These are phyloP conservation scores for Colletotrichum tanaceti DNA, from an alignment of 2,329 filamentous ascomycete species.

Conservation along the genomic window DNA sequence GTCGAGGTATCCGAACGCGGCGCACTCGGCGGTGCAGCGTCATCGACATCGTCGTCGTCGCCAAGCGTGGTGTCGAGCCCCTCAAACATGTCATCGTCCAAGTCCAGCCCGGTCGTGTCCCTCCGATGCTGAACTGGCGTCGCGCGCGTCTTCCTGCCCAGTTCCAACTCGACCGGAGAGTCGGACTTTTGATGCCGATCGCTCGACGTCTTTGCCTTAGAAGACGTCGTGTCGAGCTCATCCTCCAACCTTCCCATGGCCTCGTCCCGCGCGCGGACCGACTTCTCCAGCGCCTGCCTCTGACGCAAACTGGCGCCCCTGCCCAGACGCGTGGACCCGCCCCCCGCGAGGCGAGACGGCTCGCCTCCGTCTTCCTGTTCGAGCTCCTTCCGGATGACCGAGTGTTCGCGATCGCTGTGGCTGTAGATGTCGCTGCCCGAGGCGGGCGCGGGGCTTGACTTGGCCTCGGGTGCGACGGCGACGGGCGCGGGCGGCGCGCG, in stretches of 20 bases:
- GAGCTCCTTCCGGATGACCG: slow-evolving; percentile 44
- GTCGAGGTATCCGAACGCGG: slow-evolving; percentile 59
- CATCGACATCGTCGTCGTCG: slow-evolving; percentile 55
- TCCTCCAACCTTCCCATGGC: slow-evolving; percentile 52
- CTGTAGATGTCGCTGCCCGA: slow-evolving; percentile 49
- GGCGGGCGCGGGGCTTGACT: slow-evolving; percentile 26
- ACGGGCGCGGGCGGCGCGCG: slow-evolving; percentile 43
- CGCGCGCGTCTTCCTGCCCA: slow-evolving; percentile 51
- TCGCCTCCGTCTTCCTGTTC: slow-evolving; percentile 10
- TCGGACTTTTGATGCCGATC: slow-evolving; percentile 46
- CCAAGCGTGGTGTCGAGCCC: slow-evolving; percentile 53
- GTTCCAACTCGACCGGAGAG: slow-evolving; percentile 53
- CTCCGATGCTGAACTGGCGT: slow-evolving; percentile 51
- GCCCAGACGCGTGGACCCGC: slow-evolving; percentile 35
- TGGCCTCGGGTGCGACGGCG: slow-evolving; percentile 32
- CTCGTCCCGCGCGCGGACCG: slow-evolving; percentile 49
- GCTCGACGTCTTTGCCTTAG: slow-evolving; percentile 41
- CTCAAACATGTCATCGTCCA: slow-evolving; percentile 62
- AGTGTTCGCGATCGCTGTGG: slow-evolving; percentile 51
- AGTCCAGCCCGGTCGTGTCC: slow-evolving; percentile 61
- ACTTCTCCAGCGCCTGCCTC: slow-evolving; percentile 42
- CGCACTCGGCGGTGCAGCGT: slow-evolving; percentile 48
- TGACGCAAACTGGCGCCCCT: slow-evolving; percentile 37
- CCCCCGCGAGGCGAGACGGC: slow-evolving; percentile 1
- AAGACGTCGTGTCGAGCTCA: slow-evolving; percentile 50